Evolutionary conservation across 768 basidiomycete genomes (phyloP), one percentile per base, ranked within the genome.

Genomic region (Leccinum boreale): DNA sequence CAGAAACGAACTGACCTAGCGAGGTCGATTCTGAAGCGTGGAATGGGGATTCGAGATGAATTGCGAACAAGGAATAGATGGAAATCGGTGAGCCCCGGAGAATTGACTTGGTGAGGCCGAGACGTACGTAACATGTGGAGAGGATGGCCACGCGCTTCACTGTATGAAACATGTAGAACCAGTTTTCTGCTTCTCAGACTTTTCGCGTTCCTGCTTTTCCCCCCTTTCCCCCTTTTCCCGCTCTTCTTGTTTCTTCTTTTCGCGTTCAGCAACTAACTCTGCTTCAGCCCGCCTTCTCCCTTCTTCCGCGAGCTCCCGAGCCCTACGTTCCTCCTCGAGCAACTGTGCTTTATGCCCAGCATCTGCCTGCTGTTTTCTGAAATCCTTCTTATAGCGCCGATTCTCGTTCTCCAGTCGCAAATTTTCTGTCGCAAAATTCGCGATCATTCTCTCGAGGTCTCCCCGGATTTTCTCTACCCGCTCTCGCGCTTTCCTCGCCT

Each of bases 401-500:
- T 72, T 72, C 49, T 70, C 72, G 2, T 39, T 57, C 46, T 68
- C 64, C 7, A 73, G 73, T 47, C 65, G 59, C 50, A 57, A 59
- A 53, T 75, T 76, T 57, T 79, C 76, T 36, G 70, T 64, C 21
- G 64, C 67, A 59, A 76, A 78, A 10, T 73, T 68, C 0, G 74
- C 62, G 0, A 72, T 74, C 62, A 81, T 70, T 44, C 71, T 76
- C 57, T 71, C 65, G 1, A 79, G 71, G 44, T 79, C 77, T 4
- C 57, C 53, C 33, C 77, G 76, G 10, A 81, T 73, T 7, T 75
- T 65, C 21, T 67, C 63, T 57, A 81, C 77, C 58, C 77, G 77
- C n/a, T 67, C 65, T 57, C 78, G 73, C n/a, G 79, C 69, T 55
- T 72, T 74, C 58, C 62, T 69, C 5, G 73, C 72, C 53, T 79